Base-by-base conservation (phyloP, 768 basidiomycete species). In the Suillus hirtellus region DNA sequence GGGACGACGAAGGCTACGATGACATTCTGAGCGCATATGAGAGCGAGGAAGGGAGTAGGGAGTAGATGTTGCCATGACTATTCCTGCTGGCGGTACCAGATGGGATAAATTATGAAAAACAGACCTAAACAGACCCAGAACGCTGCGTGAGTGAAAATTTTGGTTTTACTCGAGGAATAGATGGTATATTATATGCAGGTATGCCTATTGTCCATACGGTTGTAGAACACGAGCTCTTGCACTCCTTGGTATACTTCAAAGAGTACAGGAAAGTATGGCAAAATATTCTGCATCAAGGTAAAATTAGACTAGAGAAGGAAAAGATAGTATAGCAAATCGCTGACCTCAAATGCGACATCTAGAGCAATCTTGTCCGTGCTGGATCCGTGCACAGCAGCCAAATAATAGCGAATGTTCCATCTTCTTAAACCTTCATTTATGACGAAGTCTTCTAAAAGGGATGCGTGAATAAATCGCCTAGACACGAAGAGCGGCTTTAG, bases 1-100 rank as follows among this genome's bases (percentile, higher is more conserved):
- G 91, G 4, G 90, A 92, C 64, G 91, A 92, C 67, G 81, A 82
- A 60, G 85, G 89, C 4, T 92, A 91, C 61, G 89, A 88, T 67
- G 91, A 92, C 14, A 70, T 93, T 61, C 74, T 93, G 64, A 91
- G 88, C 71, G 90, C 90, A 21, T 93, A 93, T 69, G 90, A 92
- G 76, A 91, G 90, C 69, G 90, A 91, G 70, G 88, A 87, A 60
- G 80, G 79, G 37, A 71, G 72, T 42, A 71, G 55, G n/a, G 69
- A 72, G 58, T 61, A 58, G 42, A 61, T 21, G 21, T 8, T 35
- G 15, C 31, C 5, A 6, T 14, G 6, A 31, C 1, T 42, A 17
- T 58, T 53, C 56, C 24, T 76, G 69, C 69, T 52, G 31, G 50
- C 14, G 11, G 53, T 35, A 35, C n/a, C n/a, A 40, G 15, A 27